phyloP scores from a whole-genome alignment of 225 moss, liverwort and hornwort species.

The Bryoerythrophyllum caledonicum region DNA sequence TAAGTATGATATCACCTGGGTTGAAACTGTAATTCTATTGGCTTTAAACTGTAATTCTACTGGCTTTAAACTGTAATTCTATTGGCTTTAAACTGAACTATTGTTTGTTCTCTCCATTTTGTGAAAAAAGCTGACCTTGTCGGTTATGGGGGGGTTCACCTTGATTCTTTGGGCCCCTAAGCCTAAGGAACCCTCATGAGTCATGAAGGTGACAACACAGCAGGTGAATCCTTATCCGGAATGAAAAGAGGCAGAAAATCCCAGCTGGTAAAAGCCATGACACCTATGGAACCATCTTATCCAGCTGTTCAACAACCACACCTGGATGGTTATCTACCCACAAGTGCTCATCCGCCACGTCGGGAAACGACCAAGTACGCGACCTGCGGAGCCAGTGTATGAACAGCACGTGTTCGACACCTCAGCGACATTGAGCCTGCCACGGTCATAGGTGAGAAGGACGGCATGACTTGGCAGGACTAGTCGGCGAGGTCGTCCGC shows the following conservation, averaged over 20 bases:
- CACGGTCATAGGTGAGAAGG: neutral
- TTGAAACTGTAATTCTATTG: too few relatives aligned
- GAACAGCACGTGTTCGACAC: conserved; percentile 6
- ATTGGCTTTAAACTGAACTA: too few relatives aligned
- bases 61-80: too few relatives aligned
- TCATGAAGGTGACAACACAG: too few relatives aligned
- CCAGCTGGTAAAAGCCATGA: conserved; percentile 12
- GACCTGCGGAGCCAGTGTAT: neutral
- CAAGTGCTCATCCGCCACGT: conserved; percentile 6
- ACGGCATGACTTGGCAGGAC: neutral
- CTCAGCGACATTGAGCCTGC: neutral
- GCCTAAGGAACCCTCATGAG: too few relatives aligned
- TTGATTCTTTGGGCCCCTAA: too few relatives aligned
- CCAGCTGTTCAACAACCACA: neutral
- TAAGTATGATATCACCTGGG: too few relatives aligned
- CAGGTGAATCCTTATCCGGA: conserved; percentile 1
- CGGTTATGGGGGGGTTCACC: too few relatives aligned
- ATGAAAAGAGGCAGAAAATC: neutral
- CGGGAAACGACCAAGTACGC: accelerated
- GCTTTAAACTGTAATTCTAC: too few relatives aligned
- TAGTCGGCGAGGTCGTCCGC: neutral
- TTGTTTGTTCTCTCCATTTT: too few relatives aligned
- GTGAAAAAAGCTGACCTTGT: too few relatives aligned
- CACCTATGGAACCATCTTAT: neutral
- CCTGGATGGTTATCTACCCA: neutral